A percentile compares a stretch with the other conserved stretches of the same genome.
Conservation (phyloP, 1,284 basidiomycete species). For the Boletellus sp. region DNA sequence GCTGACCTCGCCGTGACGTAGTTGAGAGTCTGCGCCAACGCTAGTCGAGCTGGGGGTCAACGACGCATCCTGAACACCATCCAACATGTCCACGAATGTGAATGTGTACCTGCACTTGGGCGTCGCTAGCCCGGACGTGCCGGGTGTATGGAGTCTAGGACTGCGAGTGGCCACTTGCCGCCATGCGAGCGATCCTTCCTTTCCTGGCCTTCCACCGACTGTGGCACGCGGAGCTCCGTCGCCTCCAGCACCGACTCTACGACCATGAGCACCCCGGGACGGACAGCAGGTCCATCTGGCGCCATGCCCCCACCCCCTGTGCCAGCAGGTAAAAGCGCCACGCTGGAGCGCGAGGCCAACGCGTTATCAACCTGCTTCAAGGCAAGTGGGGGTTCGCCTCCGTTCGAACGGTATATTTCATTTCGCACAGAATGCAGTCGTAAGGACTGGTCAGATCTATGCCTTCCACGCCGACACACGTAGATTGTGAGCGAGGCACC, state of each 20-base stretch:
- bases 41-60: slow-evolving; percentile 14
- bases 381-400: slow-evolving; percentile 34
- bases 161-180: background rate
- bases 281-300: slow-evolving; percentile 8
- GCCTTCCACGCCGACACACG: slow-evolving; percentile 60
- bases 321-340: slow-evolving; percentile 42
- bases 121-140: slow-evolving; percentile 2
- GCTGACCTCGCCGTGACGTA: slow-evolving; percentile 17
- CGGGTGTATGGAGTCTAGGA: slow-evolving; percentile 3
- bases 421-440: slow-evolving; percentile 50
- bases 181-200: slow-evolving; percentile 1
- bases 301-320: slow-evolving; percentile 61
- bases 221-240: too few relatives aligned
- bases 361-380: slow-evolving; percentile 55
- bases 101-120: slow-evolving; percentile 3
- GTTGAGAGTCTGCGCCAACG: slow-evolving; percentile 13
- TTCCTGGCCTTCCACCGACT: slow-evolving; percentile 15
- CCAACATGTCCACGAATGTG: slow-evolving; percentile 20
- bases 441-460: slow-evolving; percentile 68
- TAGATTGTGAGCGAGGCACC: slow-evolving; percentile 48
- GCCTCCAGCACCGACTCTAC: slow-evolving; percentile 19
- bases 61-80: slow-evolving; percentile 13
- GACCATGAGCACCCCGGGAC: slow-evolving; percentile 12
- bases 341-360: slow-evolving; percentile 61
- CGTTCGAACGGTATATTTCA: background rate